A percentile compares a stretch with the other conserved stretches of the same genome.
Evolutionary conservation across 2,329 filamentous ascomycete species (phyloP).

Genomic region (Colletotrichum sp.): DNA sequence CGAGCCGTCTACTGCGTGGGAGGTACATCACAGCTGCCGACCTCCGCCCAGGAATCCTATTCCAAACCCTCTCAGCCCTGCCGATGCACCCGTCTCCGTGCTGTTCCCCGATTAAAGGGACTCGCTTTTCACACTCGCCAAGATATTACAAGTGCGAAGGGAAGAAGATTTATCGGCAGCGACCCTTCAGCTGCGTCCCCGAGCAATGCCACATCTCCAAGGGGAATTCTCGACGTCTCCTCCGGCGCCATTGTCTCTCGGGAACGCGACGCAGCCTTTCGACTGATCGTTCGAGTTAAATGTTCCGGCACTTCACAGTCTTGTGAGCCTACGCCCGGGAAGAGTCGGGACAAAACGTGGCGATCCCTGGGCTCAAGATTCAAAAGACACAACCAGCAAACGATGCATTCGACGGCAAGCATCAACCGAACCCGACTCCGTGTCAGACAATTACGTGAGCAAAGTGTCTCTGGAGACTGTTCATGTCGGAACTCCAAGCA

Average conservation of each 20-base stretch:
- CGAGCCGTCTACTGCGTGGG: background rate
- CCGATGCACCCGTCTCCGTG: background rate
- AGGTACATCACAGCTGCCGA: background rate
- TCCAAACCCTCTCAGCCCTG: background rate
- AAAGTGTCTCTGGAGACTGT: background rate
- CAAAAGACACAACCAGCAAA: background rate
- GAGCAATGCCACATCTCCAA: background rate
- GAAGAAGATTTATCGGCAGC: background rate
- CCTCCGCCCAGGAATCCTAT: background rate
- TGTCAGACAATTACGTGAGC: background rate
- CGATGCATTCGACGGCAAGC: background rate
- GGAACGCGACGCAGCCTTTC: background rate
- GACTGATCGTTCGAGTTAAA: background rate
- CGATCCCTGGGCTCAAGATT: background rate
- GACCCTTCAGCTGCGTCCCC: background rate
- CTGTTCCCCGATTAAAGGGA: background rate
- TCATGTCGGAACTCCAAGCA: background rate
- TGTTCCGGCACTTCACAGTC: background rate
- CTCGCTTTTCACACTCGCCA: background rate
- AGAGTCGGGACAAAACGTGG: background rate
- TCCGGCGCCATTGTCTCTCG: background rate
- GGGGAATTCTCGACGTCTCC: background rate
- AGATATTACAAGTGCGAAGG: background rate
- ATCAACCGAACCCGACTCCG: background rate
- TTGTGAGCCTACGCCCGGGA: background rate